Evolutionary conservation across 192 early-diverging fungal species (phyloP).

Genomic region (Coemansia nantahalensis): DNA sequence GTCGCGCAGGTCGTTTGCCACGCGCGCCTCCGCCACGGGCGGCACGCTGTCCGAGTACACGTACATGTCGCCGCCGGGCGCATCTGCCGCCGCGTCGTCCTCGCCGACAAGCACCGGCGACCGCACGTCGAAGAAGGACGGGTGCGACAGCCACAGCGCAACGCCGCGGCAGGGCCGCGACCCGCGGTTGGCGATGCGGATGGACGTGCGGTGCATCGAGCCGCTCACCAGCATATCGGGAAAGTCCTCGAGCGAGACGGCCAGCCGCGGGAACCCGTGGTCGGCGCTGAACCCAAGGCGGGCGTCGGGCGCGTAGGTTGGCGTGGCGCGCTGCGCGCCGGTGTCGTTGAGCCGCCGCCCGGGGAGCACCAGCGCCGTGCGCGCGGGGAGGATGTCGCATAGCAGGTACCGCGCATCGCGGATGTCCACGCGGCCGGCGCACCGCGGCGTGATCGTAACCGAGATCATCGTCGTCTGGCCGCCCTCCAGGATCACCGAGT

Average conservation of each 20-base stretch:
- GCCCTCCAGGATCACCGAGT: slow-evolving; percentile 36
- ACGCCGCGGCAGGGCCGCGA: slow-evolving; percentile 67
- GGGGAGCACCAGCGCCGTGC: slow-evolving; percentile 61
- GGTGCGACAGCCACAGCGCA: slow-evolving; percentile 78
- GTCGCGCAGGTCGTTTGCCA: slow-evolving; percentile 32
- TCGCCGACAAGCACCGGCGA: slow-evolving; percentile 9
- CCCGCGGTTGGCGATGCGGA: slow-evolving; percentile 86
- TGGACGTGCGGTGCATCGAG: slow-evolving; percentile 65
- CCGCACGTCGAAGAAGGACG: slow-evolving; percentile 69
- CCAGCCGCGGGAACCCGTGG: slow-evolving; percentile 78
- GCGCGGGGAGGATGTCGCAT: slow-evolving; percentile 72
- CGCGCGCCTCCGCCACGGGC: slow-evolving; percentile 11
- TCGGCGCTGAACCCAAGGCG: slow-evolving; percentile 73
- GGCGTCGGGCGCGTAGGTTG: slow-evolving; percentile 67
- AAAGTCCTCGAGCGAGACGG: slow-evolving; percentile 71
- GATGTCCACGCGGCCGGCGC: slow-evolving; percentile 65
- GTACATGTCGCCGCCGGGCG: slow-evolving; percentile 11
- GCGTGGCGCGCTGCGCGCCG: slow-evolving; percentile 58
- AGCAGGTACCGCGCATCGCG: slow-evolving; percentile 76
- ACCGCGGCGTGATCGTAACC: slow-evolving; percentile 20
- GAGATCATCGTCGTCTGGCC: slow-evolving; percentile 39
- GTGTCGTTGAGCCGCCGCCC: slow-evolving; percentile 78
- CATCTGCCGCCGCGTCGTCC: neutral
- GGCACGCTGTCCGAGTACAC: neutral
- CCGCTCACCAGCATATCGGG: slow-evolving; percentile 81